phyloP scores from a whole-genome alignment of 805 yeast species.

The Barnettozyma sp. region DNA sequence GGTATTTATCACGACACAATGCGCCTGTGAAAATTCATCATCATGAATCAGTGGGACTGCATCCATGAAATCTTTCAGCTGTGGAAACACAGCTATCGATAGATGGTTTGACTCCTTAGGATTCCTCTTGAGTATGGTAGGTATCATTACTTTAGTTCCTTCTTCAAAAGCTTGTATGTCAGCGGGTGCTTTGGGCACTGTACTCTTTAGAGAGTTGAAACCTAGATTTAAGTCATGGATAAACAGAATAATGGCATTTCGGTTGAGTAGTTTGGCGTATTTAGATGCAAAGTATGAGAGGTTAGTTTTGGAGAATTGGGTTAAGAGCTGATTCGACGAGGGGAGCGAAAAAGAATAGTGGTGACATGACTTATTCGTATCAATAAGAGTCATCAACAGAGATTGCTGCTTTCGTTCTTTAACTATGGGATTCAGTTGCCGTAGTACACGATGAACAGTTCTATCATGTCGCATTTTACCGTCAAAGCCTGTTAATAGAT shows the following conservation, averaged over 20 bases:
- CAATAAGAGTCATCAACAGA: background rate
- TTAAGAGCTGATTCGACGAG: background rate
- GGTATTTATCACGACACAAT: background rate
- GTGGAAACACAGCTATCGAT: background rate
- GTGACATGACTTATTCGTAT: background rate
- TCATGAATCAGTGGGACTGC: background rate
- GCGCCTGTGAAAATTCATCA: background rate
- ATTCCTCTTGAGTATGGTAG: background rate
- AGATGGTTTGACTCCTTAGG: too few relatives aligned
- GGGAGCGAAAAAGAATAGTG: background rate
- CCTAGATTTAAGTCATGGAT: background rate
- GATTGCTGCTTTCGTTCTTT: constrained; percentile 1
- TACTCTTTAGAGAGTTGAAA: background rate
- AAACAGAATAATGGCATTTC: background rate
- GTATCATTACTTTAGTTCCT: background rate
- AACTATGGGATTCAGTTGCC: background rate
- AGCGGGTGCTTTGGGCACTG: background rate
- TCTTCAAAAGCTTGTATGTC: background rate
- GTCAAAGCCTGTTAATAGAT: background rate
- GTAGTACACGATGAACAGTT: background rate
- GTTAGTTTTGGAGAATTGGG: background rate
- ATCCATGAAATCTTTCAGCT: background rate
- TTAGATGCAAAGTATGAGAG: background rate
- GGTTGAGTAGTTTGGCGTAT: background rate
- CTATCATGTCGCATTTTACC: constrained; percentile 1